A percentile compares a stretch with the other conserved stretches of the same genome.
Evolutionary conservation across 768 basidiomycete species (phyloP).

Genomic region (Coprinopsis marcescibilis): DNA sequence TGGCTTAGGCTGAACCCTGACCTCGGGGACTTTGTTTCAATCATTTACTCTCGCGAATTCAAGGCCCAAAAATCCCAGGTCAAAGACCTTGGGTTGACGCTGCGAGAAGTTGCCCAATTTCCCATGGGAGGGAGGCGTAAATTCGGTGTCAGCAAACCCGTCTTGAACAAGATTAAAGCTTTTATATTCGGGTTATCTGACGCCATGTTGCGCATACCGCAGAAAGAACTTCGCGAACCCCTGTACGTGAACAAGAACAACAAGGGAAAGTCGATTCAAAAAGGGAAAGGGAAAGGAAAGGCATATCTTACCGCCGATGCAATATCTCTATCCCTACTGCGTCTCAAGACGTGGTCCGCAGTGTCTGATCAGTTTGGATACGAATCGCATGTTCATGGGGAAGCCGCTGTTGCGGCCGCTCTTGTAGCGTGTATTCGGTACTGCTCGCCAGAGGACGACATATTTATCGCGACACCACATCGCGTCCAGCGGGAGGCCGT

Average conservation of each 20-base stretch:
- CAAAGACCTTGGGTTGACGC: constrained; percentile 29
- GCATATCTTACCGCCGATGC: constrained; percentile 25
- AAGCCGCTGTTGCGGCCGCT: constrained; percentile 41
- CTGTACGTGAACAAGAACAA: constrained; percentile 10
- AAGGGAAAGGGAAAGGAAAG: constrained; percentile 10
- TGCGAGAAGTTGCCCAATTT: constrained; percentile 24
- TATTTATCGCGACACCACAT: constrained; percentile 49
- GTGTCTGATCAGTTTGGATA: constrained; percentile 33
- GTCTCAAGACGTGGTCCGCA: constrained; percentile 28
- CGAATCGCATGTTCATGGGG: constrained; percentile 41
- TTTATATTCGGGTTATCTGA: constrained; percentile 38
- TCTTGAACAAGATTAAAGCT: constrained; percentile 23
- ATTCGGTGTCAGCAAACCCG: constrained; percentile 17
- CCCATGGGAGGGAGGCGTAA: constrained; percentile 9
- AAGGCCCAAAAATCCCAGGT: constrained; percentile 43
- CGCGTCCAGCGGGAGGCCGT: constrained; percentile 48
- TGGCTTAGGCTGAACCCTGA: constrained; percentile 42
- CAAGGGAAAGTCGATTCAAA: not conserved
- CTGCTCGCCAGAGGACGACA: constrained; percentile 36
- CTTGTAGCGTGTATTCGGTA: constrained; percentile 32
- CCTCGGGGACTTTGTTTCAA: constrained; percentile 48
- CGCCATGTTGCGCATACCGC: constrained; percentile 39
- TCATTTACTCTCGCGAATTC: constrained; percentile 44
- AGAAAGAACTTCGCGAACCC: constrained; percentile 25
- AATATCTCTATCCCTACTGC: constrained; percentile 40